These are phyloP conservation scores for Arthrobotrys pseudoclavata DNA, from an alignment of 2,329 filamentous ascomycete species.

Conservation along the genomic window DNA sequence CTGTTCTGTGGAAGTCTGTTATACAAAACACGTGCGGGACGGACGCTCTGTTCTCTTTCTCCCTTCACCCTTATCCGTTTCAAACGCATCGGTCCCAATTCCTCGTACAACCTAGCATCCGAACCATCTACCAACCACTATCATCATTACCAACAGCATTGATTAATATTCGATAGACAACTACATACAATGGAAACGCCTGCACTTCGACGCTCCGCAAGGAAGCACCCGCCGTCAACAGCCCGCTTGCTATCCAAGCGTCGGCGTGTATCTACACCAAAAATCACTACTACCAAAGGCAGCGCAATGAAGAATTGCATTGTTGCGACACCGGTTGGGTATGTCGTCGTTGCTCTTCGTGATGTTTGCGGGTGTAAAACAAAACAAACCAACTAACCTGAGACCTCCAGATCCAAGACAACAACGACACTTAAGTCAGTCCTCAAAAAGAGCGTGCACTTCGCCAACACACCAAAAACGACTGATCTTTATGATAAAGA, in stretches of 20 bases:
- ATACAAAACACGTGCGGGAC: constrained; percentile 23
- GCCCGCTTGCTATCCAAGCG: constrained; percentile 14
- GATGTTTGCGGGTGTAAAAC: constrained; percentile 21
- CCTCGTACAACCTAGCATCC: neutral
- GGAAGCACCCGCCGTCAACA: constrained; percentile 29
- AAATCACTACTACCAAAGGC: neutral
- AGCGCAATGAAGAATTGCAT: neutral
- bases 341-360: constrained; percentile 12
- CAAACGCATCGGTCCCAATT: neutral
- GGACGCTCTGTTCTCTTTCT: neutral
- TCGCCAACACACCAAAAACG: constrained; percentile 6
- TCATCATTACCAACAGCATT: neutral
- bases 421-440: constrained; percentile 4
- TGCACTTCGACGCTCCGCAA: constrained; percentile 44
- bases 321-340: constrained; percentile 22
- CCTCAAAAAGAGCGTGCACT: constrained; percentile 51
- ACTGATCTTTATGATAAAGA: constrained; percentile 35
- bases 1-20: constrained; percentile 19
- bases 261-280: constrained; percentile 14
- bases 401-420: constrained; percentile 13
- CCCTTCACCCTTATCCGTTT: constrained; percentile 10
- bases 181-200: constrained; percentile 26
- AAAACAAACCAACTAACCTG: constrained; percentile 20
- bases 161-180: neutral
- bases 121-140: neutral